Evolutionary conservation across 2,329 filamentous ascomycete species (phyloP), one percentile per base, ranked within the genome.

Genomic region (Tolypocladium tropicale): DNA sequence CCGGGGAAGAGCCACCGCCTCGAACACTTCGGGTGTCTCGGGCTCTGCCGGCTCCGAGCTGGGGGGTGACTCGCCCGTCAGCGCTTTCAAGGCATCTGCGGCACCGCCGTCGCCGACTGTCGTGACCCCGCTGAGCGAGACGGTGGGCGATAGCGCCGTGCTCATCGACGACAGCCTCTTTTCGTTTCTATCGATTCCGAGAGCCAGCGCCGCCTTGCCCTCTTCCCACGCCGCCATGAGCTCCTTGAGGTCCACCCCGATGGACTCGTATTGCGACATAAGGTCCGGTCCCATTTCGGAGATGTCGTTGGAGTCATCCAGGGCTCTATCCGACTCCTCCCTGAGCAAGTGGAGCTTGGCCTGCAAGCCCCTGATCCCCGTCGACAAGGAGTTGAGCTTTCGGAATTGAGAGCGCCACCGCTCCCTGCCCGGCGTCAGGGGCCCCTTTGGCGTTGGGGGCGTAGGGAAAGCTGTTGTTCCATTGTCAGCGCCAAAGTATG

Each of bases 271-370:
- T 66, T 97, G 94, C 25, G 85, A 75, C 79, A 96, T 86, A 41
- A 97, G 78, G 59, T 84, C 85, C 0, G 86, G 81, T 0, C 89
- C 90, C 18, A 96, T 80, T 61, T 95, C 89, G 4, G 84, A 83
- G 21, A 89, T 83, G 62, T 86, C 83, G 57, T 79, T 78, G 39
- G 88, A 84, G 63, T 87, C 84, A 64, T 95, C 89, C 32, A 96
- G 73, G 48, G 84, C 84, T 58, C 83, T 83, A 66, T 89, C 90
- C 0, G 91, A 95, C 70, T 96, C 91, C 69, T 99, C 94, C 53
- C 90, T 85, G 55, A 97, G 75, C 9, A 99, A 78, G 58, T 95
- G 91, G 75, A 99, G 84, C 71, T 97, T 99, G 37, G 94, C 94
- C 71, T 97, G 93, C 52, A 99, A 78, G 12, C 90, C 89, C 32